These are phyloP conservation scores for Sarocladium kiliense DNA, from an alignment of 2,329 filamentous ascomycete genomes.

Conservation along the genomic window DNA sequence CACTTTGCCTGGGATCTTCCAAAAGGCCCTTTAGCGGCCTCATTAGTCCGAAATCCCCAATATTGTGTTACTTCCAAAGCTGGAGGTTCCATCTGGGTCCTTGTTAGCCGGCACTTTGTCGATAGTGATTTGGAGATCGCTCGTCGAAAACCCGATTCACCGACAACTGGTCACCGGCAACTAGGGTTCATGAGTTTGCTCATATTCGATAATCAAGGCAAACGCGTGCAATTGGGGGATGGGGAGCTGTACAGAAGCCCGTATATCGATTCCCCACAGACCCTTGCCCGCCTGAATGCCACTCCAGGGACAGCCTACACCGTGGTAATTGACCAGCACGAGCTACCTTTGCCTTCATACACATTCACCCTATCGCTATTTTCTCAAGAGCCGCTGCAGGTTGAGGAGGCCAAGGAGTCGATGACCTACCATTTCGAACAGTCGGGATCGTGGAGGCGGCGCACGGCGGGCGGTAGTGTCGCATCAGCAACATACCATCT, in stretches of 20 bases:
- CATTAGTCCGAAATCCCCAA: constrained; percentile 62
- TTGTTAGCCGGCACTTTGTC: constrained; percentile 82
- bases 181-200: constrained; percentile 85
- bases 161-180: constrained; percentile 39
- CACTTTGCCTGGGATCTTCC: constrained; percentile 80
- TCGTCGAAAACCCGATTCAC: constrained; percentile 28
- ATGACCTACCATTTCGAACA: constrained; percentile 56
- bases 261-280: constrained; percentile 94
- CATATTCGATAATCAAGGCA: constrained; percentile 67
- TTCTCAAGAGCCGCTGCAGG: constrained; percentile 55
- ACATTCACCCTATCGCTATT: constrained; percentile 86
- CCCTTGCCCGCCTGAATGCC: constrained; percentile 63
- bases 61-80: constrained; percentile 60
- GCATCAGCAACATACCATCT: constrained; percentile 69
- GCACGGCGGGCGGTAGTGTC: constrained; percentile 80
- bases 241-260: constrained; percentile 67
- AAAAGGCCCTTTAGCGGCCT: constrained; percentile 43
- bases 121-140: constrained; percentile 58
- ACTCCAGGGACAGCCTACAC: constrained; percentile 40
- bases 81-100: constrained; percentile 69
- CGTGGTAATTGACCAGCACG: constrained; percentile 72
- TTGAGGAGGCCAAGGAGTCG: constrained; percentile 56
- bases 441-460: constrained; percentile 66
- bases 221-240: constrained; percentile 69
- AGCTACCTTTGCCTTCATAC: constrained; percentile 66